These are phyloP conservation scores for Gaeumannomyces tritici DNA, from an alignment of 2,329 filamentous ascomycete genomes.

Conservation along the genomic window DNA sequence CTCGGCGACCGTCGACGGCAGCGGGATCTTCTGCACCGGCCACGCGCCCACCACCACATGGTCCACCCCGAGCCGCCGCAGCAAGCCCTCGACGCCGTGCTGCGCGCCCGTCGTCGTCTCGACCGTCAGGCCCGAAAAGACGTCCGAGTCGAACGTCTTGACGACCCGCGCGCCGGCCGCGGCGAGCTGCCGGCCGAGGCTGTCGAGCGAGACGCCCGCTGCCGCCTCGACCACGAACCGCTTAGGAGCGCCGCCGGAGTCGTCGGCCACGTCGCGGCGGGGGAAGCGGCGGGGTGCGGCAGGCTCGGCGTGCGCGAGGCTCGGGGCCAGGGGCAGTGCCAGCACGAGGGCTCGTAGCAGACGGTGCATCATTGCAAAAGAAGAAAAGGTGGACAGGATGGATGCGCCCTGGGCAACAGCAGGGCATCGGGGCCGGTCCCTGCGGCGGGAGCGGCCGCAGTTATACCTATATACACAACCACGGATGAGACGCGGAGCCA, in stretches of 20 bases:
- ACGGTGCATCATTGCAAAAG: not conserved
- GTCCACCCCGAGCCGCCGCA: not conserved
- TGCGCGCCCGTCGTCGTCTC: conserved; percentile 4
- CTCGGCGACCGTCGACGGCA: conserved; percentile 8
- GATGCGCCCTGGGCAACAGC: not conserved
- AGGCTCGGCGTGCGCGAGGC: no score
- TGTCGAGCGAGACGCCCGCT: not conserved
- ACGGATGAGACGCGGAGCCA: not conserved
- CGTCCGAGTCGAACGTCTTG: conserved; percentile 5
- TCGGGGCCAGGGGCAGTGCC: not conserved
- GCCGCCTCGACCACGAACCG: not conserved
- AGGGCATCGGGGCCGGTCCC: no score
- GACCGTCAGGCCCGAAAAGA: conserved; percentile 13
- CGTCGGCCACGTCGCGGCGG: not conserved
- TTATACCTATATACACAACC: not conserved
- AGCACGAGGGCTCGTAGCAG: not conserved
- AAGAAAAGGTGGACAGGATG: not conserved
- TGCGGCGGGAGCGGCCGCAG: no score
- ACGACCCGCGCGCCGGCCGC: not conserved
- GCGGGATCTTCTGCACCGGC: conserved; percentile 12
- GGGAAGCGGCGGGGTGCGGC: not conserved
- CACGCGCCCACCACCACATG: conserved; percentile 13
- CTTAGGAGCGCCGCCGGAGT: not conserved
- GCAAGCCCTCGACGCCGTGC: conserved; percentile 12
- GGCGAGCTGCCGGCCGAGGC: not conserved